Base-by-base conservation (phyloP, 257 asterid genomes). In the Petunia axillaris region DNA sequence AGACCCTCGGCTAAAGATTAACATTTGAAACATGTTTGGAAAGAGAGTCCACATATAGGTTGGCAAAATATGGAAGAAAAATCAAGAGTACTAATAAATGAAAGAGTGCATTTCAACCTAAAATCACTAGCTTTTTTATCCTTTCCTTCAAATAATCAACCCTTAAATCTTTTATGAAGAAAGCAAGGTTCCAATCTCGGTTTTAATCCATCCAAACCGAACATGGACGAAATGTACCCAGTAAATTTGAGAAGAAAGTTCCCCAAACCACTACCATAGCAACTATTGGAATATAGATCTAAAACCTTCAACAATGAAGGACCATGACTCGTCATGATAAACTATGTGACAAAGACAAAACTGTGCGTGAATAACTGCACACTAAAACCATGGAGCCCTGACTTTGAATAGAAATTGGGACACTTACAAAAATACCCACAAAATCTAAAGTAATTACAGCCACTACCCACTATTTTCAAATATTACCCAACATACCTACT, bases 281-380 rank as follows among this genome's bases (percentile, higher is more conserved):
- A 70, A 35, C 58, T 70, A 16, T 70, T 70, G 37, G 58, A 70
- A 46, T 46, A 16, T 16, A 68, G 76, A 43, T 68, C 76, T 68
- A 43, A 55, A 55, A 35, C 62, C 8, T 68, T 68, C 76, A 68
- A 68, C 25, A 41, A 46, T 46, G 14, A 46, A 70, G 58, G 76
- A 16, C 10, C 53, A 25, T 25, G 76, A 46, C 25, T 10, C 6
- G 10, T 25, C 25, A 70, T 36, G 3, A 44, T 44, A 39, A 25
- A 44, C 4, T 25, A 25, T 25, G 25, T 25, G 10, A 25, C 16
- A 46, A 70, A 46, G 57, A 35, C 77, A 46, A 70, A 46, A 35
- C 59, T 70, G 1, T 16, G 76, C 16, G 41, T n/a, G 39, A 8
- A 16, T 46, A 25, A 25, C 4, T 35, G 44, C 59, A 43, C 43